Conservation (phyloP, 768 basidiomycete species). For the Exsudoporus frostii region DNA sequence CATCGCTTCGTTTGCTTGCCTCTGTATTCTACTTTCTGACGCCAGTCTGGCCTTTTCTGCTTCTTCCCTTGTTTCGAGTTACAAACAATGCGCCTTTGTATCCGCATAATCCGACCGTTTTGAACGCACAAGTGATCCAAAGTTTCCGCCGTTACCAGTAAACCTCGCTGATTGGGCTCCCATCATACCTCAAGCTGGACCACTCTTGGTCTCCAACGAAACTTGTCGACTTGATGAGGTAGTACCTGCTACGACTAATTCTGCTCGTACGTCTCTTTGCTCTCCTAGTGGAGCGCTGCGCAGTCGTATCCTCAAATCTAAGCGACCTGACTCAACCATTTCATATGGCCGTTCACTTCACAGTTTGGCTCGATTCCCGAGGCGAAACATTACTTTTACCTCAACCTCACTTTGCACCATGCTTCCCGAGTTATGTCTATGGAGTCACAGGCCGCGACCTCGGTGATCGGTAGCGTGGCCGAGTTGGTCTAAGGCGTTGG, state of each 20-base stretch:
- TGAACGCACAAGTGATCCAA: neutral
- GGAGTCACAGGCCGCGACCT: neutral
- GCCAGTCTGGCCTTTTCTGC: neutral
- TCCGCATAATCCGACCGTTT: slow-evolving; percentile 3
- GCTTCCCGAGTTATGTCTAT: neutral
- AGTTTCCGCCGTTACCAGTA: neutral
- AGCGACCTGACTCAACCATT: neutral
- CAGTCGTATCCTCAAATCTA: neutral
- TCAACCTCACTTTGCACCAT: neutral
- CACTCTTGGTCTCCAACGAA: too few relatives aligned
- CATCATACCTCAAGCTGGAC: neutral
- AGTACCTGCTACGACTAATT: neutral
- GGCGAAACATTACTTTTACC: neutral
- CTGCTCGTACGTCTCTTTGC: neutral
- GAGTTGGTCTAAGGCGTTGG: slow-evolving; percentile 92
- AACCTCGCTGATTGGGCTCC: neutral
- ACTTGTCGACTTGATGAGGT: neutral
- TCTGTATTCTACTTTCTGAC: slow-evolving; percentile 28
- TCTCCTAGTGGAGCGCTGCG: neutral
- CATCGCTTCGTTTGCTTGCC: slow-evolving; percentile 20
- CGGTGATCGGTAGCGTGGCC: slow-evolving; percentile 62
- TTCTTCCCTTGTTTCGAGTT: slow-evolving; percentile 12
- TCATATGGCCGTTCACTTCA: neutral
- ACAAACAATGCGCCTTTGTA: slow-evolving; percentile 20
- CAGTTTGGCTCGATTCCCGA: neutral